Percentiles rank a stretch among this genome's conserved stretches.
Conservation (phyloP, 2,329 filamentous ascomycete species). For the Penicillium sp. region DNA sequence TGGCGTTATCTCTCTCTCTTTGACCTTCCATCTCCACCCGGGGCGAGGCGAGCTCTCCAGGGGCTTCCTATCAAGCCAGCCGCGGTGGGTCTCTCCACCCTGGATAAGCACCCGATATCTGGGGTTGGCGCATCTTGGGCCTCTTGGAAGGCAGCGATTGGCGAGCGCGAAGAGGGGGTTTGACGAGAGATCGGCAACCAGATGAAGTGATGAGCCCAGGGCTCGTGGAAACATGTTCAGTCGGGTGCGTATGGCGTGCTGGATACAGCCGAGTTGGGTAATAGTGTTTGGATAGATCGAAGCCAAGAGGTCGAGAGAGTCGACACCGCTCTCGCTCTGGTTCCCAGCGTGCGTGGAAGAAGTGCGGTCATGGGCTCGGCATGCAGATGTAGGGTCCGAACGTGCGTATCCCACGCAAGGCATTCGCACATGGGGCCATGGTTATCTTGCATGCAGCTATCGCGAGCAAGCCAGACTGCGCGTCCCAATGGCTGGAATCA, state of each 20-base stretch:
- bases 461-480: background rate
- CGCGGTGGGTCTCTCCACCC: conserved; percentile 12
- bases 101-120: conserved; percentile 26
- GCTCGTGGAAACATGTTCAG: background rate
- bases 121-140: conserved; percentile 17
- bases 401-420: conserved; percentile 5
- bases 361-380: conserved; percentile 4
- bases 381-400: conserved; percentile 7
- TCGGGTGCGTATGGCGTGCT: background rate
- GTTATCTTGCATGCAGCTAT: conserved; percentile 1
- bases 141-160: conserved; percentile 7
- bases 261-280: background rate
- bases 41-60: background rate
- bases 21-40: background rate
- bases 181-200: conserved; percentile 24
- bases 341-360: conserved; percentile 1
- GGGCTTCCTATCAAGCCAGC: conserved; percentile 17
- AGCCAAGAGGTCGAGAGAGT: background rate
- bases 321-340: background rate
- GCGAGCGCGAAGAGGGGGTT: conserved; percentile 9
- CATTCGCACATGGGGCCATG: background rate
- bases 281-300: background rate
- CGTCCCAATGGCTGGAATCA: background rate
- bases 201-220: background rate
- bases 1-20: conserved; percentile 19